Base-by-base conservation (phyloP, 768 basidiomycete genomes). In the Wakefieldia striispora region DNA sequence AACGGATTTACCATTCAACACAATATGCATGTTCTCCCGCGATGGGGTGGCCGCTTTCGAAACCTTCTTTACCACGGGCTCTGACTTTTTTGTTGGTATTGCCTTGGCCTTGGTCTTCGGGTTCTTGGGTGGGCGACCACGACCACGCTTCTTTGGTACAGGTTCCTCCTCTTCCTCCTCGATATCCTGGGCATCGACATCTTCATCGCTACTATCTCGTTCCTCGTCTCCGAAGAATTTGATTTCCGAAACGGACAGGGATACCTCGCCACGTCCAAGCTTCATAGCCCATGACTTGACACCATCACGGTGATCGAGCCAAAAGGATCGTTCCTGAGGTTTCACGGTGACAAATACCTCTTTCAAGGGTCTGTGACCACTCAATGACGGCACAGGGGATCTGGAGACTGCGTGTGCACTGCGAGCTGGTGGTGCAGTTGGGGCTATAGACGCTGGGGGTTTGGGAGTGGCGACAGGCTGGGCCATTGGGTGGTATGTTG, bases 231-330 rank as follows among this genome's bases (percentile, higher is more conserved):
- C 72, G 45, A 81, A 55, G 47, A 84, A 84, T 19, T 67, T 68
- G 41, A 88, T 70, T 47, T 80, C 75, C 38, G 70, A 71, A 33
- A 91, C 62, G 49, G 75, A 65, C 16, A 91, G 45, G 3, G 73
- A 75, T 3, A 75, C 75, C 60, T 91, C 90, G 9, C 74, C 76
- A 1, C 72, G 70, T 10, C 72, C 71, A 29, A 91, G 73, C 40
- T 82, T 75, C 64, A 89, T 70, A 4, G 81, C 79, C 90, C 90
- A 91, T 31, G 70, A 79, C 60, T 77, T 81, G 41, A 91, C 90
- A 4, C 88, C 86, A 45, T 89, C 86, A 37, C 74, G 74, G 47
- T 81, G 70, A 58, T 88, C 82, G 26, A 92, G 70, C 26, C 69
- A 70, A 34, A 91, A 66, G 17, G 70, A 70, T 35, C 90, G 74